Conservation (phyloP, 805 yeast genomes). For the Alloascoidea hylecoeti region DNA sequence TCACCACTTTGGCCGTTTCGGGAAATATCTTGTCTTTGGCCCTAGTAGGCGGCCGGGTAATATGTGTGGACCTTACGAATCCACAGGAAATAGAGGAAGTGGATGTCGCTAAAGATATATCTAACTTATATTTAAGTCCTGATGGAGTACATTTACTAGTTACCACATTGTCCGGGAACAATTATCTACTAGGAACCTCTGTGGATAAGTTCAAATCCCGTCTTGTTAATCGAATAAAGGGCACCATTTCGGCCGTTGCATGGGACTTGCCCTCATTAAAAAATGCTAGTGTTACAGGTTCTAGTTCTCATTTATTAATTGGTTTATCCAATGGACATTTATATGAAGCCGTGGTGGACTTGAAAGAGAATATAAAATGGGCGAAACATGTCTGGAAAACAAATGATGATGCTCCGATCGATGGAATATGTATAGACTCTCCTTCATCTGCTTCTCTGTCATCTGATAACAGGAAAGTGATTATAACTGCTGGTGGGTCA, state of each 20-base stretch:
- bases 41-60: slow-evolving; percentile 34
- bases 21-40: slow-evolving; percentile 43
- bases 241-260: slow-evolving; percentile 25
- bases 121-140: slow-evolving; percentile 31
- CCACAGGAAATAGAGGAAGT: slow-evolving; percentile 43
- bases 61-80: slow-evolving; percentile 48
- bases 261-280: no score
- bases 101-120: slow-evolving; percentile 22
- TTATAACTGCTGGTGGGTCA: slow-evolving; percentile 6
- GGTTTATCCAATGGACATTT: no score
- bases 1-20: slow-evolving; percentile 36
- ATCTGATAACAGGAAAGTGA: neutral
- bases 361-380: no score
- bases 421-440: slow-evolving; percentile 8
- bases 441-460: neutral
- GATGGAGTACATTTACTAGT: slow-evolving; percentile 37
- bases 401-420: slow-evolving; percentile 12
- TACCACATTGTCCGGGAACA: slow-evolving; percentile 29
- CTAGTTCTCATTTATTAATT: no score
- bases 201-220: no score
- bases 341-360: no score
- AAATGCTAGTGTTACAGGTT: no score
- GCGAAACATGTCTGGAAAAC: slow-evolving; percentile 28
- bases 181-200: slow-evolving; percentile 31
- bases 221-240: slow-evolving; percentile 38